Base-by-base conservation (phyloP, 2,329 filamentous ascomycete species). In the Calonectria pauciramosa region DNA sequence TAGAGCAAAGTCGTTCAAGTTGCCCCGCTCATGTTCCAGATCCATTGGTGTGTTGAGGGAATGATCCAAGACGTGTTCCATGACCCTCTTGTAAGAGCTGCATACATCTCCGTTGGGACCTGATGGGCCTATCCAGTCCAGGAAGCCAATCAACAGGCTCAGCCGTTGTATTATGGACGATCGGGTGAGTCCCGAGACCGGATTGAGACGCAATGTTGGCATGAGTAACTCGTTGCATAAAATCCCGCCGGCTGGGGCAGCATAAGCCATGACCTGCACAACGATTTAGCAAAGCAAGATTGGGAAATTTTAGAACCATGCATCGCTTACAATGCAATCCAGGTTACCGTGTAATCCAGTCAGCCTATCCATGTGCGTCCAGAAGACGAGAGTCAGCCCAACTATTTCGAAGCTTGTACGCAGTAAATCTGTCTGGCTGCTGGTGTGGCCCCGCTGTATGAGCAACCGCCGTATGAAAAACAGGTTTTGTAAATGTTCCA, bases 401-500 rank as follows among this genome's bases (percentile, higher is more conserved):
- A 90, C 85, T 80, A 90, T 85, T 68, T 89, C 87, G 41, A 85
- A 86, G 60, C 87, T 88, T 47, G 87, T 83, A 1, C 84, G 80
- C 30, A 89, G 79, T 9, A 89, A 82, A 49, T 88, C 84, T 0
- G 84, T 84, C 18, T 84, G 81, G n/a, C 83, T 82, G 6, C 56
- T 41, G 6, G 23, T n/a, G n/a, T 63, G 56, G 1, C 82, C 7
- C 80, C 80, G 72, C 88, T 89, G 68, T 88, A 85, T 38, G 28
- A 92, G 84, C 0, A 92, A 87, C 26, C 91, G 85, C 76, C 92
- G 88, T 36, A 92, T 84, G 32, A 92, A 87, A 75, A 93, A 92
- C 9, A 89, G 84, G 63, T 91, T 91, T 56, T 91, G 88, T 0
- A 91, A 83, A 60, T 90, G 87, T 63, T 88, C 86, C 3, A 91